phyloP scores from a whole-genome alignment of 192 early-diverging fungal genomes.

The Coemansia furcata region DNA sequence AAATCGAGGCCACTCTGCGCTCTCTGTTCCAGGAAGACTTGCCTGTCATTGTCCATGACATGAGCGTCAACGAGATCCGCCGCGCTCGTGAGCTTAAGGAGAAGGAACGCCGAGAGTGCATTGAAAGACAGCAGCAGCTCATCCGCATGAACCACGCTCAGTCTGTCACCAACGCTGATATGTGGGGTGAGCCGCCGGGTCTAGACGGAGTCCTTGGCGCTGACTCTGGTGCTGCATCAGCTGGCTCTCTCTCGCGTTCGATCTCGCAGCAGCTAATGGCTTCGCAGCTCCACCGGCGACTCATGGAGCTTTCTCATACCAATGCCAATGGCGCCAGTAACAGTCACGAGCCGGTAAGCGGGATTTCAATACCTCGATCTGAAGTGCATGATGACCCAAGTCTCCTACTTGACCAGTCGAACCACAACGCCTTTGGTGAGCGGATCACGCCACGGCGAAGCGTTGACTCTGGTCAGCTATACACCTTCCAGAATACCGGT shows the following conservation, averaged over 20 bases:
- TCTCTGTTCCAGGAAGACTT: conserved; percentile 93
- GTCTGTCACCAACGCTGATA: conserved; percentile 10
- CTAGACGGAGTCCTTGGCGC: background rate
- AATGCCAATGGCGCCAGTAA: background rate
- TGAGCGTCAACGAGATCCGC: conserved; percentile 60
- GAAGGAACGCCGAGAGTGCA: conserved; percentile 54
- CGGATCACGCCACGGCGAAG: background rate
- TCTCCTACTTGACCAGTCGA: background rate
- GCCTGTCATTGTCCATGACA: conserved; percentile 88
- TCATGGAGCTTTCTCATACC: conserved; percentile 34
- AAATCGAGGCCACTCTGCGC: conserved; percentile 87
- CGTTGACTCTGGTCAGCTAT: background rate
- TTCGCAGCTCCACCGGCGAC: conserved; percentile 41
- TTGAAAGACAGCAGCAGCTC: conserved; percentile 57
- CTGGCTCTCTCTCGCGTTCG: conserved; percentile 18
- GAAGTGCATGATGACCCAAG: background rate
- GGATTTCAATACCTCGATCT: background rate
- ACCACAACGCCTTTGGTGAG: background rate
- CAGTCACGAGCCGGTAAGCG: background rate
- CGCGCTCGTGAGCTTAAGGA: conserved; percentile 37
- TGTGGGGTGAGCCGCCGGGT: conserved; percentile 7
- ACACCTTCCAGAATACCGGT: background rate
- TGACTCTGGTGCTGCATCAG: conserved; percentile 35
- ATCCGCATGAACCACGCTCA: conserved; percentile 34
- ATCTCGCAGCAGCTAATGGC: conserved; percentile 40